Base-by-base conservation (phyloP, 2,329 filamentous ascomycete genomes). In the Ophiocordyceps australis region DNA sequence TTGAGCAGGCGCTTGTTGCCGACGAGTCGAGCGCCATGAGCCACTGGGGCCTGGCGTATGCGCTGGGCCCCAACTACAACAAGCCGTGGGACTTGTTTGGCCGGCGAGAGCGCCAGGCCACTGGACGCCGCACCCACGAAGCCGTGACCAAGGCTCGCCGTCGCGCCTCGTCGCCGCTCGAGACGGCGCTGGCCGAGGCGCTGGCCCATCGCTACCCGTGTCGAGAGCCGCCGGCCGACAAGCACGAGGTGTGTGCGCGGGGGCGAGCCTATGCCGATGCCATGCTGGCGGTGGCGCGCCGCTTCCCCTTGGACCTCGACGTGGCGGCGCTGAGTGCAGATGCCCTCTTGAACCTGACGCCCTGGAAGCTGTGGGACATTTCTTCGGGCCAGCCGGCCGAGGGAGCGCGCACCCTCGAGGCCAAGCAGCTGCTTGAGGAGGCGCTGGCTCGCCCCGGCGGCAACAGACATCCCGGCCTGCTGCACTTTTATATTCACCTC, bases 71-170 rank as follows among this genome's bases (percentile, higher is more conserved):
- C 4, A 83, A 86, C 40, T 73, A 72, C 45, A 67, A 85, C 51
- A 81, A 83, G 39, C 71, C 77, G 0, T 83, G 79, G 79, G 62
- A 68, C 16, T 58, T 68, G 14, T 81, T 83, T 35, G 74, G 76
- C 28, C 47, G 58, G 1, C 47, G 55, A 0, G 77, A 83, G 34
- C 51, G 74, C 5, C 45, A 54, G 9, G 45, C 39, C 0, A 63
- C 58, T 1, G 50, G 75, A 5, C 35, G 38, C 13, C 34, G 41
- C 19, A 47, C 49, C 0, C 42, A 50, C 22, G 25, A 29, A 3
- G 46, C 49, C 14, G 33, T 49, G 3, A 32, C 35, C 13, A 30
- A 37, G 23, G 50, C 51, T 3, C 33, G 31, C 5, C 29, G 35
- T 2, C 31, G 33, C 12, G 28, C 39, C 3, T 14, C 26, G 7